Base-by-base conservation (phyloP, 768 basidiomycete genomes). In the Trametes cinnabarina region DNA sequence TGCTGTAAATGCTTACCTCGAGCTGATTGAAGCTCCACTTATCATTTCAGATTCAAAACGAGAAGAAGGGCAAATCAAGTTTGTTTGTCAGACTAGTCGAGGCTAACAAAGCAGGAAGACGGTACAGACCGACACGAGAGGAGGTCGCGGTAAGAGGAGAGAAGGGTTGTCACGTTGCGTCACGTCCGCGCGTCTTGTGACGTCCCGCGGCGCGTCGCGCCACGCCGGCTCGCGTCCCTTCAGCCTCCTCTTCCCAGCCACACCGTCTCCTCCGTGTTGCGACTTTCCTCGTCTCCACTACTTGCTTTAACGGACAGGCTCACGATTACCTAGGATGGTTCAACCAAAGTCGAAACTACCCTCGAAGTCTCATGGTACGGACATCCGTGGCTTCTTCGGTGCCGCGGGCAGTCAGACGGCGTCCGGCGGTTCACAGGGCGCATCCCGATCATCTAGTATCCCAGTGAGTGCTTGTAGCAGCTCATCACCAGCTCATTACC, bases 361-460 rank as follows among this genome's bases (percentile, higher is more conserved):
- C 17, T 42, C 41, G 0, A 69, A 68, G 43, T n/a, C 66, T 1
- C 59, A 60, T 12, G 65, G 66, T 1, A 58, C 48, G 32, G 69
- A 70, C 39, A 70, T 70, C 26, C 59, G 69, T 30, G 67, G 67
- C 7, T 70, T 70, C 64, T 70, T 70, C 37, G 62, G 60, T 1
- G 51, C 51, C 6, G 44, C 25, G 9, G 57, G 60, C 19, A 62
- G 59, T 23, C 57, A 57, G 44, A 37, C 56, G 15, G 23, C 62
- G 0, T 40, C 61, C 3, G 34, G 57, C 12, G 48, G 62, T 35
- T 58, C 52, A n/a, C 53, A 47, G 52, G 42, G 20, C 39, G 41
- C 50, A 15, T 54, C 54, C 15, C 34, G 55, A 17, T 30, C 41
- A 15, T 28, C 41, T 1, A 55, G 34, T 14, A 17, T 17, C 10